Conservation (phyloP, 805 yeast species). For the Saccharomyces jurei region DNA sequence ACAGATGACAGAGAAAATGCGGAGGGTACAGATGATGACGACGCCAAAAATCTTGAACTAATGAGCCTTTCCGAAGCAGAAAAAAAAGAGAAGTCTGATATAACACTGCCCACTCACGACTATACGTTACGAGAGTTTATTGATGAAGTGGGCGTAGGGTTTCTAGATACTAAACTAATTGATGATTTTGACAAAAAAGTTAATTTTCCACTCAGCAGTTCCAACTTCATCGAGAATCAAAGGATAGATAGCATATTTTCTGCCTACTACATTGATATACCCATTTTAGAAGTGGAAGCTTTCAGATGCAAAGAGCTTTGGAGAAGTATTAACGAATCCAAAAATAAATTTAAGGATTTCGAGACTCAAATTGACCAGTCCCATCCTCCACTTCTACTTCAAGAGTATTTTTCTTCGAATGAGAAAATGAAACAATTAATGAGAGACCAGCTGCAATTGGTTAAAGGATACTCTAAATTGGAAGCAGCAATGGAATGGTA, state of each 20-base stretch:
- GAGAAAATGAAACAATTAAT: slow-evolving; percentile 34
- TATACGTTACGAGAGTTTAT: slow-evolving; percentile 15
- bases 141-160: slow-evolving; percentile 14
- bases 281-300: slow-evolving; percentile 38
- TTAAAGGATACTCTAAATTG: slow-evolving; percentile 44
- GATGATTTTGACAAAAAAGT: slow-evolving; percentile 6
- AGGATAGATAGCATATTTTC: slow-evolving; percentile 11
- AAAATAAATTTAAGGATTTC: slow-evolving; percentile 38
- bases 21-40: neutral
- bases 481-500: slow-evolving; percentile 54
- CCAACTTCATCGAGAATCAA: neutral
- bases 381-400: slow-evolving; percentile 47
- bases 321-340: slow-evolving; percentile 44
- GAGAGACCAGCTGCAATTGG: slow-evolving; percentile 40
- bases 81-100: neutral
- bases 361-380: slow-evolving; percentile 38
- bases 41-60: neutral
- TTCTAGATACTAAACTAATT: slow-evolving; percentile 11
- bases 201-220: slow-evolving; percentile 3
- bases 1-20: neutral
- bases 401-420: slow-evolving; percentile 38
- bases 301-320: slow-evolving; percentile 47
- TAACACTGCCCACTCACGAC: neutral
- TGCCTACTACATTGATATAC: slow-evolving; percentile 21
- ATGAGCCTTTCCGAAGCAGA: neutral